Evolutionary conservation across 768 basidiomycete species (phyloP), one percentile per base, ranked within the genome.

Genomic region (Postia placenta): DNA sequence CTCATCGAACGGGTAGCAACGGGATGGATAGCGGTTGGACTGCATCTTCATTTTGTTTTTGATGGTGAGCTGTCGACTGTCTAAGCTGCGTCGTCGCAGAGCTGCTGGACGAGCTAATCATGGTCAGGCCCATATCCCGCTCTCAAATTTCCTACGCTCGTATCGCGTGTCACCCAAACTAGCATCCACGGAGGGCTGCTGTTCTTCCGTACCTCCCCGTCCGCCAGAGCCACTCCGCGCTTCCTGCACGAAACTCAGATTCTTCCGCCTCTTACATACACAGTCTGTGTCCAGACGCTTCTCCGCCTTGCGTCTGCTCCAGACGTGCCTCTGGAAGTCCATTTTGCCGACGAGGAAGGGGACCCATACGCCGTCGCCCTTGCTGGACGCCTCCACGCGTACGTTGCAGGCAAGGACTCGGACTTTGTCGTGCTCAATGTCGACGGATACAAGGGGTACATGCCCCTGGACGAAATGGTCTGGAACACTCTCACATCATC

Each of bases 311-410:
- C 53, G 1, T 25, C 42, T 7, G 9, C 42, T 24, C 9, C n/a
- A 14, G 17, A 19, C 19, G 5, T 19, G n/a, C 45, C 12, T 2
- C 60, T 88, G 17, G 68, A 80, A 35, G 56, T 89, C 5, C 79
- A 85, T 62, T 83, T 83, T 52, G 87, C 88, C 5, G 87, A 91
- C 56, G 83, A 83, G 64, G 89, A 92, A 63, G 87, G 79, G 9
- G 89, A 91, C 63, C 85, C 87, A 2, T 89, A 80, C 56, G 81
- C 85, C n/a, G 88, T 92, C 5, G 88, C 88, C 56, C 72, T 92
- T 6, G 90, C 90, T 9, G 88, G 80, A 12, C 74, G 78, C 42
- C 65, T 90, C 11, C 73, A 76, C 7, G 90, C 79, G 27, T 92
- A 84, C 55, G 87, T 92, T 40, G 73, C 81, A 0, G 87, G 84